Conservation (phyloP, 768 basidiomycete species). For the Pleurotus giganteus region DNA sequence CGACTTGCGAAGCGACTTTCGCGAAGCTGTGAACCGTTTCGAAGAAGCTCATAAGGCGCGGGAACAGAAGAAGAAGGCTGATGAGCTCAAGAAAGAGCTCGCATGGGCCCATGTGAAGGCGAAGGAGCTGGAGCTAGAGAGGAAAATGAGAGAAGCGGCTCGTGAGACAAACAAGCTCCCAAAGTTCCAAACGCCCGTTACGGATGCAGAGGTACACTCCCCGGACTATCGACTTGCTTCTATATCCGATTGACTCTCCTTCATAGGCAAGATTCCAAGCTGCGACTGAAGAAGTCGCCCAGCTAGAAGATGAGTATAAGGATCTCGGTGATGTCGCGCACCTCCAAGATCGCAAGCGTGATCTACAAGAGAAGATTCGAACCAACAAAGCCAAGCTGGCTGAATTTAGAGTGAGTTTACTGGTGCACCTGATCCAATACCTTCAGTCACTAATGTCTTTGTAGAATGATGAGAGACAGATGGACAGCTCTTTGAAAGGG, state of each 20-base stretch:
- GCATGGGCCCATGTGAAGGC: conserved; percentile 84
- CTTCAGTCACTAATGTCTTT: conserved; percentile 10
- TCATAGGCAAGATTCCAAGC: conserved; percentile 28
- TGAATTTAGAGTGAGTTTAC: conserved; percentile 41
- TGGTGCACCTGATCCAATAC: neutral
- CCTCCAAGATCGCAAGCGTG: conserved; percentile 35
- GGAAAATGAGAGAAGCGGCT: conserved; percentile 34
- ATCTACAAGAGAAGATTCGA: conserved; percentile 45
- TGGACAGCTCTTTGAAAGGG: conserved; percentile 37
- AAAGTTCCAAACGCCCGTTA: conserved; percentile 33
- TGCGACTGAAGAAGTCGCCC: conserved; percentile 28
- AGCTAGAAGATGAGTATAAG: conserved; percentile 26
- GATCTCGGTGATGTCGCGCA: conserved; percentile 32
- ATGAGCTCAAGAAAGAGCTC: conserved; percentile 73
- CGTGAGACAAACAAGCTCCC: conserved; percentile 32
- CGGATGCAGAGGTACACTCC: conserved; percentile 31
- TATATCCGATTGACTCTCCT: neutral
- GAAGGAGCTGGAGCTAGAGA: conserved; percentile 56
- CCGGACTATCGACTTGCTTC: neutral
- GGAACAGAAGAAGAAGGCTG: conserved; percentile 64
- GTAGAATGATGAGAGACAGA: conserved; percentile 51
- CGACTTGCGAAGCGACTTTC: conserved; percentile 60
- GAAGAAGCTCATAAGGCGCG: conserved; percentile 74
- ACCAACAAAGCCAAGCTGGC: conserved; percentile 41
- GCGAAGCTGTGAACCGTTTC: conserved; percentile 57